Base-by-base conservation (phyloP, 768 basidiomycete genomes). In the Psilocybe cyanescens region DNA sequence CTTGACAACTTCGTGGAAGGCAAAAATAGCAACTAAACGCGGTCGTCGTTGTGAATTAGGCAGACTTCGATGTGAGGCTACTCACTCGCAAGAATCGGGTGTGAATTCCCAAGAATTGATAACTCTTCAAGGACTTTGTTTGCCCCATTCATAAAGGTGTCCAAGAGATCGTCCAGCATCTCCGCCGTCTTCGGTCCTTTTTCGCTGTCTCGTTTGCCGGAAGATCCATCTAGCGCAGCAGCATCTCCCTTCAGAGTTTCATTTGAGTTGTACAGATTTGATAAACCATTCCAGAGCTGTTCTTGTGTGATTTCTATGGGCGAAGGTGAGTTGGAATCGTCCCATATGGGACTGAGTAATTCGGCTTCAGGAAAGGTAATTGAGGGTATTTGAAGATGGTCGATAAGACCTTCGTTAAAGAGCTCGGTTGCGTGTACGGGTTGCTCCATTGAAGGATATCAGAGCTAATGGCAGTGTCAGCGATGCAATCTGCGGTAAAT, bases 1-100 rank as follows among this genome's bases (percentile, higher is more conserved):
- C 37, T 57, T 60, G 24, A 63, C 48, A 28, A 63, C 48, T 45
- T 59, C 58, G 19, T 59, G 62, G 33, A 63, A 63, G 5, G 62
- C 62, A 30, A 57, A 64, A 24, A 64, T 64, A 11, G 62, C 58
- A 33, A 60, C 62, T 64, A 24, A 7, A 45, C 7, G 3, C 11
- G 6, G 28, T 33, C 2, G 1, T 8, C 8, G 9, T 3, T 45
- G 5, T 29, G 8, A 16, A 29, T 53, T 16, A 24, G 8, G 28
- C 11, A 14, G 0, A 16, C 11, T 4, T n/a, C 46, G 8, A 14
- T 17, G 8, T 17, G 35, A n/a, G 8, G 17, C 1, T 12, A 47
- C 61, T 11, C 28, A 62, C 61, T 14, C 14, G 61, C 56, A 31
- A 62, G 56, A 35, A 54, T 28, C 3, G 61, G 61, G 41, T 62